phyloP scores from a whole-genome alignment of 2,329 filamentous ascomycete genomes.

The Colletotrichum noveboracense region DNA sequence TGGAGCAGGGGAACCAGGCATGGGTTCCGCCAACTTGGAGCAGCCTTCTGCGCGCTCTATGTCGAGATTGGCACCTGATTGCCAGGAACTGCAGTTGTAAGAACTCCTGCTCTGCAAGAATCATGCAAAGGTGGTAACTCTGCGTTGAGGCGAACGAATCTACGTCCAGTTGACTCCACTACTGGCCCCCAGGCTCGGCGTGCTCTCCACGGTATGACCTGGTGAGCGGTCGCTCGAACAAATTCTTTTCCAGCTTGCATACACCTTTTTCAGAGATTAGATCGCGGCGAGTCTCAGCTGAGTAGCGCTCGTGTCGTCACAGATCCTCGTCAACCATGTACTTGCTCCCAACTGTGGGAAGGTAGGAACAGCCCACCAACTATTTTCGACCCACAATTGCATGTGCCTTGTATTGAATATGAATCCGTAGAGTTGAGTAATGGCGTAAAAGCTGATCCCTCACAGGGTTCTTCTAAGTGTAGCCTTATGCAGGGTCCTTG shows the following conservation, averaged over 20 bases:
- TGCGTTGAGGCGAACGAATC: not conserved
- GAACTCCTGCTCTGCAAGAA: not conserved
- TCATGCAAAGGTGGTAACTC: not conserved
- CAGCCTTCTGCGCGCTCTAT: not conserved
- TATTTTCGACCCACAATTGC: not conserved
- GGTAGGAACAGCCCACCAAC: not conserved
- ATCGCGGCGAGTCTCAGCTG: not conserved
- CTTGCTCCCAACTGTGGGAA: not conserved
- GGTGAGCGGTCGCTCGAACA: slow-evolving; percentile 9
- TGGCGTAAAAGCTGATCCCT: not conserved
- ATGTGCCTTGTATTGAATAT: not conserved
- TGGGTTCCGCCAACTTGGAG: not conserved
- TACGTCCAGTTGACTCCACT: not conserved
- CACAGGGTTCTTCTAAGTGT: not conserved
- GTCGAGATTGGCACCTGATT: not conserved
- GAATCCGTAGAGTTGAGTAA: not conserved
- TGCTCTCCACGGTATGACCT: not conserved
- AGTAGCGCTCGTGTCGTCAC: not conserved
- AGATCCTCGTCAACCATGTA: not conserved
- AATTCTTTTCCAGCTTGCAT: not conserved
- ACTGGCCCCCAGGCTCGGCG: not conserved
- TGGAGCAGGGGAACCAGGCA: not conserved
- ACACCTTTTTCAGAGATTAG: not conserved
- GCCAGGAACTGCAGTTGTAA: not conserved
- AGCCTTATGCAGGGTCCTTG: slow-evolving; percentile 17